Percentiles rank a stretch among this genome's conserved stretches.
These are phyloP conservation scores for Aphanomyces euteiches DNA, from an alignment of 352 stramenopile species.

Conservation along the genomic window DNA sequence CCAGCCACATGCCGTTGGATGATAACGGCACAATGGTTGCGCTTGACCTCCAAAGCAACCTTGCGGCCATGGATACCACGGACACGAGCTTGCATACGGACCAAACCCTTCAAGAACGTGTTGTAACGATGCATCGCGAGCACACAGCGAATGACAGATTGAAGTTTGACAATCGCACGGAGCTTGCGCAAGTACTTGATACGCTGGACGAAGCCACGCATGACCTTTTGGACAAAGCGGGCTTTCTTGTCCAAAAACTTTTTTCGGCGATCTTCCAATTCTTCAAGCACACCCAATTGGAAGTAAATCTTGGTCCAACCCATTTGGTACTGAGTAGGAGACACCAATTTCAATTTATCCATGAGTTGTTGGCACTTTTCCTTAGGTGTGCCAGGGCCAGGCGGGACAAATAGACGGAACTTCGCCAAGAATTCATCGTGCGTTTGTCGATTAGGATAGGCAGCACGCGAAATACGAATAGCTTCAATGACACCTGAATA, in stretches of 20 bases:
- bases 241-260: conserved; percentile 82
- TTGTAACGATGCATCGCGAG: conserved; percentile 82
- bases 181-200: conserved; percentile 76
- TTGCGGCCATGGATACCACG: conserved; percentile 65
- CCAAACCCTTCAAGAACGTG: conserved; percentile 67
- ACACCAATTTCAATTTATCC: conserved; percentile 69
- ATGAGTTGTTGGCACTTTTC: conserved; percentile 77
- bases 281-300: conserved; percentile 75
- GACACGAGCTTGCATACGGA: conserved; percentile 60
- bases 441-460: conserved; percentile 96
- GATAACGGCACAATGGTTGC: conserved; percentile 76
- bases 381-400: conserved; percentile 45
- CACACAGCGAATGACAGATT: conserved; percentile 78
- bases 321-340: conserved; percentile 81
- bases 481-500: conserved; percentile 92
- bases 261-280: conserved; percentile 79
- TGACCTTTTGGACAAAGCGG: conserved; percentile 69
- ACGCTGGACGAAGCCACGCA: conserved; percentile 67
- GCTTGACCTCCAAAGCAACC: conserved; percentile 66
- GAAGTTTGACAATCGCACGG: conserved; percentile 75
- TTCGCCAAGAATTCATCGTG: conserved; percentile 84
- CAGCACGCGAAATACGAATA: conserved; percentile 96
- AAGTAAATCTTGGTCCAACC: conserved; percentile 87
- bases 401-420: conserved; percentile 78
- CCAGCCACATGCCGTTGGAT: conserved; percentile 78